Evolutionary conservation across 176 grass and related monocot genomes (phyloP), one percentile per base, ranked within the genome.

Genomic region (Olyra latifolia): DNA sequence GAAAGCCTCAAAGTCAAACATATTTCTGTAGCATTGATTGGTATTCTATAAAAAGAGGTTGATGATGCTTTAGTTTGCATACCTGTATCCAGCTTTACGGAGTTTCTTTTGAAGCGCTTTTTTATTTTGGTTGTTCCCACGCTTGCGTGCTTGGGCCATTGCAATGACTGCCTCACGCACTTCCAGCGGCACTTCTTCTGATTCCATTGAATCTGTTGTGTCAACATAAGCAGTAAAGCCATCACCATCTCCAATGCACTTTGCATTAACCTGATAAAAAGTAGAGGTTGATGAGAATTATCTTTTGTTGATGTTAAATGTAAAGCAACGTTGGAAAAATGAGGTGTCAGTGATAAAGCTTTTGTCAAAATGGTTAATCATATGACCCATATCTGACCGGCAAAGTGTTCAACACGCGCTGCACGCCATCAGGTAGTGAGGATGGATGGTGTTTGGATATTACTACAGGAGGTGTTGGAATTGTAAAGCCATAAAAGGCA

Each of bases 211-310:
- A 49, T 72, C 73, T 56, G 46, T 56, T 39, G 79, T 66, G 57
- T 83, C 57, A 2, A 83, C 74, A 48, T 88, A 88, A 39, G 75
- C 80, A 14, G 86, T 78, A 14, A 88, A 57, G 24, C 80, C 80
- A 27, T 88, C 86, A 57, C 86, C 86, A 58, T 88, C 86, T 15
- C 47, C 80, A 48, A 88, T 61, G 53, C 50, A 48, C 32, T 47
- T 83, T 48, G 27, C 16, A 60, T 83, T 11, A 50, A 83, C 66
- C 86, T 83, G 68, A 59, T 39, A 39, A 62, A 39, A 24, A 22
- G 52, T 23, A 61, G 30, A 53, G 16, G 22, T 60, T 76, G 13
- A 7, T 8, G 50, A 63, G 12, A 63, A 63, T 77, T 7, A 61
- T 49, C 58, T 48, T 75, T 47, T 56, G 29, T 62, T 40, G 13